Evolutionary conservation across 2,329 filamentous ascomycete species (phyloP).

Genomic region (Aureobasidium musti): DNA sequence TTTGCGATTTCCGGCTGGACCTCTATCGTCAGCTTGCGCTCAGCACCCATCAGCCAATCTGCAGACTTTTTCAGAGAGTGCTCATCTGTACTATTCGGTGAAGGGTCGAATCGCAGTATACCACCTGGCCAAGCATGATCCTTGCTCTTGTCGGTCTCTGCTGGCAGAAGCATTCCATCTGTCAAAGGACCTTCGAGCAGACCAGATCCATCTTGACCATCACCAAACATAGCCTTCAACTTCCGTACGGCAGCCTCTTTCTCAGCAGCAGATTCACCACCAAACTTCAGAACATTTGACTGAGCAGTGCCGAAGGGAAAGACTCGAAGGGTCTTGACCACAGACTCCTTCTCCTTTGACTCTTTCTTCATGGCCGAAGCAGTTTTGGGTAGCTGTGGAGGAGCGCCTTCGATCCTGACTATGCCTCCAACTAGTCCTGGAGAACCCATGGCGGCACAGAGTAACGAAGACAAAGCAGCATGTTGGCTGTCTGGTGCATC

Average conservation of each 20-base stretch:
- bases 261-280: constrained; percentile 81
- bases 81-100: constrained; percentile 45
- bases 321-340: constrained; percentile 70
- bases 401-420: constrained; percentile 81
- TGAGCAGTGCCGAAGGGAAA: constrained; percentile 64
- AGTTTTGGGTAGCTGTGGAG: constrained; percentile 67
- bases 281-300: constrained; percentile 70
- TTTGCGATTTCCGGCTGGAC: constrained; percentile 72
- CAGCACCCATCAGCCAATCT: constrained; percentile 76
- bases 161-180: constrained; percentile 76
- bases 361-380: constrained; percentile 50
- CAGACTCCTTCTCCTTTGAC: constrained; percentile 44
- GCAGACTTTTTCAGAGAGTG: constrained; percentile 49
- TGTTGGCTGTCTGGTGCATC: constrained; percentile 82
- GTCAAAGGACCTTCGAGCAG: constrained; percentile 83
- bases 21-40: constrained; percentile 71
- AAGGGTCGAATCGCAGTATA: constrained; percentile 73
- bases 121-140: constrained; percentile 77
- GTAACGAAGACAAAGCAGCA: constrained; percentile 71
- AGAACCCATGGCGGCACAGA: constrained; percentile 73
- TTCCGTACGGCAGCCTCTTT: constrained; percentile 73
- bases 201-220: constrained; percentile 57
- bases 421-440: constrained; percentile 79
- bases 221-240: constrained; percentile 70
- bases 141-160: constrained; percentile 57